Evolutionary conservation across 2,329 filamentous ascomycete species (phyloP), one percentile per base, ranked within the genome.

Genomic region (Colletotrichum coccodes): DNA sequence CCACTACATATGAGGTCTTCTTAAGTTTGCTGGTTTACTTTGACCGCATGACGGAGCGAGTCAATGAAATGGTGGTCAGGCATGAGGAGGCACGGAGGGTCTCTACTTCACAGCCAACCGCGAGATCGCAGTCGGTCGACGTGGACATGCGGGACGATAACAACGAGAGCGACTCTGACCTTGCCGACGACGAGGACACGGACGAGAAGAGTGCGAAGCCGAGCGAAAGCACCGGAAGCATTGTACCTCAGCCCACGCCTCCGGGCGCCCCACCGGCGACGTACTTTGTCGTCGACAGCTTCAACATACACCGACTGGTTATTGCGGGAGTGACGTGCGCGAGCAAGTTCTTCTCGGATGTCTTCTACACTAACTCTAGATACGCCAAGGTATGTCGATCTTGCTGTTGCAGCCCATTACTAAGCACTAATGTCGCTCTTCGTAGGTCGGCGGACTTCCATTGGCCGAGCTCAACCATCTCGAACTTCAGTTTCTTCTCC

Each of bases 331-430:
- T 99, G 50, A 99, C 96, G 3, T 98, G 96, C 80, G 95, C 96
- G 6, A 98, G 95, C 88, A 99, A 99, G 81, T 99, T 98, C 86
- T 99, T 99, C 82, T 98, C 95, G 6, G 89, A 99, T 82, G 95
- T 98, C 46, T 99, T 99, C 76, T 99, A 98, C 79, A 99, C 96
- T 11, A 99, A 99, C 81, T 98, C 96, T 63, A 90, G 96, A 90
- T 99, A 99, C 79, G 96, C 96, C 69, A 99, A 98, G 92, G 96
- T 97, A 86, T 71, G 86, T 82, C 6, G 8, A 2, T 14, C 8
- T 23, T 8, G 14, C 18, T 11, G 7, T 34, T 1, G 3, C 7
- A 3, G 6, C 21, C 23, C 1, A 30, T 11, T 16, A 26, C 2
- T 14, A 26, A 9, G 21, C 14, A 11, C 42, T 70, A 54, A 54